These are phyloP conservation scores for Phytophthora pinifolia DNA, from an alignment of 352 stramenopile species.

Conservation along the genomic window DNA sequence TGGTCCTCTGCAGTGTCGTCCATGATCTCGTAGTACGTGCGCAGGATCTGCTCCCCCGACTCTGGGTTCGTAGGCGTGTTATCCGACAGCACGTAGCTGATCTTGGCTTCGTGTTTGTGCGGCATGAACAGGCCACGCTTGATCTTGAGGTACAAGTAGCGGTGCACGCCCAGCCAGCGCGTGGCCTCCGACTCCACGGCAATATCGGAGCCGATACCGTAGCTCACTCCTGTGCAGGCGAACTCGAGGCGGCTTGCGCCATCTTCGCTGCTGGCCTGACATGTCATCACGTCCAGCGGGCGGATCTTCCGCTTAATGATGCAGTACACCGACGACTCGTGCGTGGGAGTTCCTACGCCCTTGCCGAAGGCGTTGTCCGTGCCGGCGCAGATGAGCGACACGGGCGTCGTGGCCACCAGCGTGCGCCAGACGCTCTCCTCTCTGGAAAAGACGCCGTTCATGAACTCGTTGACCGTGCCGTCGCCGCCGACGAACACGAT, in stretches of 20 bases:
- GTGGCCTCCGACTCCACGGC: slow-evolving; percentile 71
- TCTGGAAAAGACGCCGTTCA: slow-evolving; percentile 76
- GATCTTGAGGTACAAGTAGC: slow-evolving; percentile 74
- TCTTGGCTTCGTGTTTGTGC: slow-evolving; percentile 52
- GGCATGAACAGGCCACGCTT: slow-evolving; percentile 62
- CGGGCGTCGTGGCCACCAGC: slow-evolving; percentile 67
- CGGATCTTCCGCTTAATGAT: slow-evolving; percentile 86
- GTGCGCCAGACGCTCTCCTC: slow-evolving; percentile 73
- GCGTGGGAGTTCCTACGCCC: slow-evolving; percentile 64
- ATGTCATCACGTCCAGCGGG: slow-evolving; percentile 67
- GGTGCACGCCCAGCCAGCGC: slow-evolving; percentile 66
- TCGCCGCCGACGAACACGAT: slow-evolving; percentile 80
- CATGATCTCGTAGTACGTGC: slow-evolving; percentile 73
- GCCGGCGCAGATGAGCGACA: slow-evolving; percentile 69
- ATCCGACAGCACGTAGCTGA: slow-evolving; percentile 79
- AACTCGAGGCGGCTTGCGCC: slow-evolving; percentile 60
- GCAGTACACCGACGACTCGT: slow-evolving; percentile 69
- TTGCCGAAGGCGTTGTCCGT: slow-evolving; percentile 82
- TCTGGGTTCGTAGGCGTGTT: slow-evolving; percentile 37
- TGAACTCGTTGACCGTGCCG: slow-evolving; percentile 84
- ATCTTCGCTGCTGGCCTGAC: slow-evolving; percentile 46
- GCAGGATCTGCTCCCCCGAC: slow-evolving; percentile 55
- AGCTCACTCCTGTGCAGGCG: slow-evolving; percentile 75
- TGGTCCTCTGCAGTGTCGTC: slow-evolving; percentile 62
- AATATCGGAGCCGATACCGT: slow-evolving; percentile 74